phyloP scores from a whole-genome alignment of 805 yeast species.

The Wickerhamiella alocasiicola region DNA sequence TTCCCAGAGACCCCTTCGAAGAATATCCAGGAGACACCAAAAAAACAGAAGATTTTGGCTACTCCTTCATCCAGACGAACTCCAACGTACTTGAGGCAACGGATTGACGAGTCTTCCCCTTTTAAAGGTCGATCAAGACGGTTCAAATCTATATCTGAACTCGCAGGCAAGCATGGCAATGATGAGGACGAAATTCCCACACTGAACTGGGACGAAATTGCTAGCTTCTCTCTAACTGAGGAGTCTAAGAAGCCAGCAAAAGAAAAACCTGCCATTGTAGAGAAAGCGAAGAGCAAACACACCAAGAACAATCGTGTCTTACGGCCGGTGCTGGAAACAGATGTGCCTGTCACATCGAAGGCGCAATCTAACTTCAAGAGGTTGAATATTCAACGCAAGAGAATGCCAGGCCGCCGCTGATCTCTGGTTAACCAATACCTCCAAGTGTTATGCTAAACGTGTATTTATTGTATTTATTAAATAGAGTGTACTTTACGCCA shows the following conservation, averaged over 20 bases:
- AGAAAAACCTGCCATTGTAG: constrained; percentile 23
- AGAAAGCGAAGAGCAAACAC: constrained; percentile 24
- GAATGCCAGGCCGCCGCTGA: no score
- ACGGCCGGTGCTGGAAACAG: constrained; percentile 14
- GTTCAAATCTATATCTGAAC: constrained; percentile 3
- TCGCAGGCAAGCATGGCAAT: not conserved
- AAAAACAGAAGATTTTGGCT: constrained; percentile 9
- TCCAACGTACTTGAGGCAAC: constrained; percentile 12
- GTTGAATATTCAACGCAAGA: constrained; percentile 11
- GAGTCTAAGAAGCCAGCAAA: constrained; percentile 17
- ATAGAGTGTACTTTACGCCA: no score
- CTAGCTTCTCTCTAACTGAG: constrained; percentile 4
- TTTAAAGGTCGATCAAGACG: constrained; percentile 3
- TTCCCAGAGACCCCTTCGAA: constrained; percentile 21
- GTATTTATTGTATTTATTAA: constrained; percentile 19
- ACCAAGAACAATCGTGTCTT: constrained; percentile 25
- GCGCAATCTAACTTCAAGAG: constrained; percentile 12
- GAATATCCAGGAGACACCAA: constrained; percentile 1
- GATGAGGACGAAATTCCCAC: constrained; percentile 18
- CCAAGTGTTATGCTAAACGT: not conserved
- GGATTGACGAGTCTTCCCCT: constrained; percentile 6
- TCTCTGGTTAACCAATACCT: not conserved
- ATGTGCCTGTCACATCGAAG: constrained; percentile 6
- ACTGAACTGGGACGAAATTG: constrained; percentile 16
- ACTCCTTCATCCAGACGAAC: constrained; percentile 13